Conservation (phyloP, 2,329 filamentous ascomycete species). For the Talaromyces sp. region DNA sequence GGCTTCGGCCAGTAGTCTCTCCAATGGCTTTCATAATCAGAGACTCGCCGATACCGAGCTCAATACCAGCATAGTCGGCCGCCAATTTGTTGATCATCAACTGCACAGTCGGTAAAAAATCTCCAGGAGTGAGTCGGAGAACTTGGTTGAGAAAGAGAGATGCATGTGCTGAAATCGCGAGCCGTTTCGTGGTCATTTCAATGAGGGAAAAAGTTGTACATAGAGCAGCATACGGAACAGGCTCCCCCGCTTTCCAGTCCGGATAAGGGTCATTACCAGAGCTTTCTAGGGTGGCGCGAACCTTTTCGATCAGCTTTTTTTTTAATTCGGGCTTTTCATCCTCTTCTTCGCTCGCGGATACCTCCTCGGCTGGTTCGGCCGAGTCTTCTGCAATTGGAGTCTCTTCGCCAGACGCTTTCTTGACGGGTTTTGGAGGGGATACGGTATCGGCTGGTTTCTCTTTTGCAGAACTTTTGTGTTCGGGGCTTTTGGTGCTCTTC, state of each 20-base stretch:
- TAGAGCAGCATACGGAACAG: conserved; percentile 89
- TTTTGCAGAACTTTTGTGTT: conserved; percentile 15
- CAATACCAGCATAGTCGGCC: conserved; percentile 92
- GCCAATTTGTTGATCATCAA: conserved; percentile 98
- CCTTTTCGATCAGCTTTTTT: conserved; percentile 71
- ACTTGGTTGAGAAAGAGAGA: conserved; percentile 89
- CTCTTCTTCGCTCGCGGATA: conserved; percentile 48
- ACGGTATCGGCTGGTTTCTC: conserved; percentile 15
- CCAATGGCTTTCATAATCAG: conserved; percentile 98
- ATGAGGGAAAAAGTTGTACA: conserved; percentile 93
- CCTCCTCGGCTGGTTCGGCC: conserved; percentile 30
- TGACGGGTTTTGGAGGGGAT: conserved; percentile 20
- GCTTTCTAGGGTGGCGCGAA: conserved; percentile 68
- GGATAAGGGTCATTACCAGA: conserved; percentile 77
- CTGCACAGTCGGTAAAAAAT: conserved; percentile 80
- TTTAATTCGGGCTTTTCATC: conserved; percentile 65
- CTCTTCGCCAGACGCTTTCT: conserved; percentile 45
- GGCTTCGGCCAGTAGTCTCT: conserved; percentile 81
- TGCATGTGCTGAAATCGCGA: conserved; percentile 84
- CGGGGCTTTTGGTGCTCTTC: conserved; percentile 20
- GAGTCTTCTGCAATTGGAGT: conserved; percentile 24
- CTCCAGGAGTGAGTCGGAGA: conserved; percentile 79
- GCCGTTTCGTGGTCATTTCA: conserved; percentile 87
- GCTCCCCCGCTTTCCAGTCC: conserved; percentile 84
- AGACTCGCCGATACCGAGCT: conserved; percentile 96